Evolutionary conservation across 2,329 filamentous ascomycete genomes (phyloP), one percentile per base, ranked within the genome.

Genomic region (Paraphaeosphaeria sporulosa): DNA sequence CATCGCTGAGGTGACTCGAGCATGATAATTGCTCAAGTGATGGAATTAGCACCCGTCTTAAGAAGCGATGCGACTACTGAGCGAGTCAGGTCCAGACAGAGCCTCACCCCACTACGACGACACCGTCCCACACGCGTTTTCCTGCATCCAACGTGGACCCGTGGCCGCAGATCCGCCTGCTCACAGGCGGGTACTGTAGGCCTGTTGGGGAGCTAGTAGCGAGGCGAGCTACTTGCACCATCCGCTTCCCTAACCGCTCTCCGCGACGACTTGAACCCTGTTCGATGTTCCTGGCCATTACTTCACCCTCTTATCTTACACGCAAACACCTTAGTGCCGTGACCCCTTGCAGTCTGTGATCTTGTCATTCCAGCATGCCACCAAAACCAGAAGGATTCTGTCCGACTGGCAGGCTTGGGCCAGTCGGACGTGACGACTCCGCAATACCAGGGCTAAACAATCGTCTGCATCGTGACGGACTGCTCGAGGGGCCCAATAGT

Each of bases 141-240:
- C 42, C 61, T 63, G 58, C 62, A 64, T 48, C 58, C 57, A 71
- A 71, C 70, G 71, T 73, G 68, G 68, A 69, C 64, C 68, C 69
- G 66, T 71, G 65, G 68, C 63, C 50, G 74, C 65, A 75, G 71
- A 76, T 77, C 75, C 69, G 61, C 50, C 62, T 60, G 61, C 64
- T 54, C 60, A 65, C 66, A 62, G 60, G 48, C 59, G 59, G 63
- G 57, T 64, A 65, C 57, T 66, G 62, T 52, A 47, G 21, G 48
- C 25, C 32, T 62, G 64, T 67, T 68, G 62, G 55, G 44, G 17
- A 63, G 57, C 60, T 59, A 63, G 59, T 46, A 30, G 50, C 65
- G 62, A 68, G 66, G 70, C 69, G 66, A 71, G 64, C 55, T 57
- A 59, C 56, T 72, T 62, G 61, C 60, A 63, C 50, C 62, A 63